These are phyloP conservation scores for Trifolium repens DNA, from an alignment of 306 rosid species.

Conservation along the genomic window DNA sequence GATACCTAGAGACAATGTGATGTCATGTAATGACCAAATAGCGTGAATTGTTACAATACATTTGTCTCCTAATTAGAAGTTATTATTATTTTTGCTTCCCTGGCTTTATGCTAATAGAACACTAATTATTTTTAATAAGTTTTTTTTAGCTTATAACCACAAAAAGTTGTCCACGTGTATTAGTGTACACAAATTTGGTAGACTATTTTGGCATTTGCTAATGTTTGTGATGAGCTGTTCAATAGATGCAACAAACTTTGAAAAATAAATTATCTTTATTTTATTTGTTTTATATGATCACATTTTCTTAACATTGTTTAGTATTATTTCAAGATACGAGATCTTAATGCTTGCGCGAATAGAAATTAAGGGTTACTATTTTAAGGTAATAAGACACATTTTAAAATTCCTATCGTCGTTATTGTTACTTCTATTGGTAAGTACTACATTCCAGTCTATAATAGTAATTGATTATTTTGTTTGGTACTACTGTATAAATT, in stretches of 20 bases:
- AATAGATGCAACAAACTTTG: slow-evolving; percentile 63
- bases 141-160: slow-evolving; percentile 32
- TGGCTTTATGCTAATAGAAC: slow-evolving; percentile 19
- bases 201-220: slow-evolving; percentile 45
- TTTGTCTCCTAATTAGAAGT: not conserved
- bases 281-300: slow-evolving; percentile 36
- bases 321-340: slow-evolving; percentile 55
- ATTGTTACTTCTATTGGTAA: slow-evolving; percentile 34
- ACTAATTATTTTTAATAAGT: not conserved
- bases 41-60: not conserved
- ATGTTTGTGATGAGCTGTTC: slow-evolving; percentile 55
- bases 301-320: slow-evolving; percentile 36
- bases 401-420: not conserved
- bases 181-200: slow-evolving; percentile 44
- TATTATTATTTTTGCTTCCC: not conserved
- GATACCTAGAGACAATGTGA: slow-evolving; percentile 41
- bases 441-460: slow-evolving; percentile 11
- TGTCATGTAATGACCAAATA: not conserved
- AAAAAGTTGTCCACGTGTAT: slow-evolving; percentile 48
- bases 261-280: slow-evolving; percentile 42
- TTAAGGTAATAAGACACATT: slow-evolving; percentile 34
- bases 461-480: not conserved
- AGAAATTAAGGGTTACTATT: slow-evolving; percentile 27
- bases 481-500: not conserved
- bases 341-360: slow-evolving; percentile 53